Conservation (phyloP, 352 stramenopile species). For the Saprolegnia diclina region DNA sequence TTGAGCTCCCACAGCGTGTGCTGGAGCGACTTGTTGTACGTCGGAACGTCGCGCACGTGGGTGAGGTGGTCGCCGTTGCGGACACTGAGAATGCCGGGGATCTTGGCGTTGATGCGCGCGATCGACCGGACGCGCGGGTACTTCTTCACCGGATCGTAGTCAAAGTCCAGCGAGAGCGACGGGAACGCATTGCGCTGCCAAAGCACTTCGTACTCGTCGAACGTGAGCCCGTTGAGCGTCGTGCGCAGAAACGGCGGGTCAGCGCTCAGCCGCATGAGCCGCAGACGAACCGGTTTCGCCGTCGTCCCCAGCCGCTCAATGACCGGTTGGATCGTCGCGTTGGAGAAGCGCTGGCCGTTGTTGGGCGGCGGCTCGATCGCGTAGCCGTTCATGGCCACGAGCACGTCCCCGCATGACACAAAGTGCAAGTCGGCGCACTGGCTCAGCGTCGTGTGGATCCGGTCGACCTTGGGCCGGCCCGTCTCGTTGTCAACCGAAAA, state of each 20-base stretch:
- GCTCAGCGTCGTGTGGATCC: slow-evolving; percentile 81
- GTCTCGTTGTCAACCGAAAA: slow-evolving; percentile 76
- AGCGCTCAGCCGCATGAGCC: slow-evolving; percentile 41
- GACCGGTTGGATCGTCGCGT: slow-evolving; percentile 32
- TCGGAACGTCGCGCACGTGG: slow-evolving; percentile 7
- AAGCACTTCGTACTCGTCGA: slow-evolving; percentile 84
- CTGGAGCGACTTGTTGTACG: slow-evolving; percentile 15
- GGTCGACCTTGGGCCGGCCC: slow-evolving; percentile 79
- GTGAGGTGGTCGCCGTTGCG: slow-evolving; percentile 10
- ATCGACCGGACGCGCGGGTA: slow-evolving; percentile 10
- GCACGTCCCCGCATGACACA: slow-evolving; percentile 11
- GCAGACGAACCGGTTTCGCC: slow-evolving; percentile 66
- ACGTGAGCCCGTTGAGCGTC: slow-evolving; percentile 67
- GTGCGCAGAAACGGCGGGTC: background rate
- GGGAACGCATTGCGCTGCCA: slow-evolving; percentile 45
- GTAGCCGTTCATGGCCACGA: slow-evolving; percentile 16
- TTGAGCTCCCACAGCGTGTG: slow-evolving; percentile 7
- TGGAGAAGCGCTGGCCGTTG: background rate
- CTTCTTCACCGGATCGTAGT: slow-evolving; percentile 63
- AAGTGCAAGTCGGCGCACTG: slow-evolving; percentile 71
- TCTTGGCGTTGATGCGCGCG: slow-evolving; percentile 7
- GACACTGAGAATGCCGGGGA: slow-evolving; percentile 21
- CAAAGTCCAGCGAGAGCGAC: slow-evolving; percentile 68
- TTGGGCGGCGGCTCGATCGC: slow-evolving; percentile 1
- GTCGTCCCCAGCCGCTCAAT: slow-evolving; percentile 72